A percentile compares a stretch with the other conserved stretches of the same genome.
These are phyloP conservation scores for Epichloe sp. DNA, from an alignment of 2,329 filamentous ascomycete genomes.

Conservation along the genomic window DNA sequence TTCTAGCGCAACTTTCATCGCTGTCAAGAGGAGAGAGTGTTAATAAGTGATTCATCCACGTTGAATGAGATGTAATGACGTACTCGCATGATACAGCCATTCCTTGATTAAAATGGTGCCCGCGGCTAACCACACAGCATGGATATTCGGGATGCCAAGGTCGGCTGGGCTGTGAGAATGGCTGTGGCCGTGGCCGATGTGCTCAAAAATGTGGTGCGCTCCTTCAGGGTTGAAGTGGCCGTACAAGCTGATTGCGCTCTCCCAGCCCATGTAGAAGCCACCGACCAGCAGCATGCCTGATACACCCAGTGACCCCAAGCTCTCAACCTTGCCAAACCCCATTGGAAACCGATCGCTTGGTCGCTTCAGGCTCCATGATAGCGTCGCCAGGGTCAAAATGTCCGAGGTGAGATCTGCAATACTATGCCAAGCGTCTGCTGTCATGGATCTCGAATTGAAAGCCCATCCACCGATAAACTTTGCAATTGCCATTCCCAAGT, in stretches of 20 bases:
- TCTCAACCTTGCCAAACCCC: conserved; percentile 97
- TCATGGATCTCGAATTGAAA: conserved; percentile 88
- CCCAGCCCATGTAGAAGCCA: conserved; percentile 83
- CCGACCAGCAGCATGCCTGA: conserved; percentile 82
- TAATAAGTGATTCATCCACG: not conserved
- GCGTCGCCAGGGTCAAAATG: conserved; percentile 83
- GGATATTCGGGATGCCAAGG: conserved; percentile 60
- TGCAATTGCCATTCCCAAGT: conserved; percentile 83
- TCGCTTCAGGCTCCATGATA: conserved; percentile 81
- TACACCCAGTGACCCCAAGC: conserved; percentile 81
- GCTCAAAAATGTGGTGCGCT: conserved; percentile 48
- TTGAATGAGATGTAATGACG: conserved; percentile 25
- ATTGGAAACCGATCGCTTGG: conserved; percentile 74
- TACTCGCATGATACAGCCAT: conserved; percentile 93
- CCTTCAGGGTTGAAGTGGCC: conserved; percentile 61
- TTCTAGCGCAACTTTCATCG: conserved; percentile 89
- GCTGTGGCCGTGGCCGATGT: conserved; percentile 50
- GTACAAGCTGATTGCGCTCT: conserved; percentile 54
- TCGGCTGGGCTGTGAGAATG: conserved; percentile 40
- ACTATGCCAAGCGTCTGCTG: conserved; percentile 91
- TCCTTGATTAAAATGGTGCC: conserved; percentile 90
- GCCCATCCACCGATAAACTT: conserved; percentile 87
- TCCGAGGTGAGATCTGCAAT: conserved; percentile 92
- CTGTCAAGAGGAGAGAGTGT: conserved; percentile 27
- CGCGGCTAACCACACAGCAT: conserved; percentile 86